Evolutionary conservation across 2,329 filamentous ascomycete species (phyloP).

Genomic region (Xylaria sp.): DNA sequence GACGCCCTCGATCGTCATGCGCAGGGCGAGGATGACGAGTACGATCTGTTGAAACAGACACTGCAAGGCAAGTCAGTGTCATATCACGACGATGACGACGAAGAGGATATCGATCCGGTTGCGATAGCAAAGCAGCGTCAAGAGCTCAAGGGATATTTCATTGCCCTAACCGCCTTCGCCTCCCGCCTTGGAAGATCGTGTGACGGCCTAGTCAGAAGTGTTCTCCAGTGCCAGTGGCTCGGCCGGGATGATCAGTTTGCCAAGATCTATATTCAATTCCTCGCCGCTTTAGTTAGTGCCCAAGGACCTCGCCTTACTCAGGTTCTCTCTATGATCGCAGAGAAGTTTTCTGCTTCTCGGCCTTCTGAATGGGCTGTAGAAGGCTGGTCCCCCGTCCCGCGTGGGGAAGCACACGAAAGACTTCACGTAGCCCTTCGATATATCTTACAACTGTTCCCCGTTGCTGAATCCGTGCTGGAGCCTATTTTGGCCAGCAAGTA

Average conservation of each 20-base stretch:
- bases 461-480: slow-evolving; percentile 76
- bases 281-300: slow-evolving; percentile 79
- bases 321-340: slow-evolving; percentile 82
- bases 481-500: slow-evolving; percentile 75
- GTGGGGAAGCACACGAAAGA: slow-evolving; percentile 74
- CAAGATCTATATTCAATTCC: slow-evolving; percentile 73
- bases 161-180: slow-evolving; percentile 70
- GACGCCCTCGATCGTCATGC: slow-evolving; percentile 67
- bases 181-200: slow-evolving; percentile 70
- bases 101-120: slow-evolving; percentile 56
- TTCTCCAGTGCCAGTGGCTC: slow-evolving; percentile 72
- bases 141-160: slow-evolving; percentile 68
- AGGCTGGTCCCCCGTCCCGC: slow-evolving; percentile 68
- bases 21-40: slow-evolving; percentile 67
- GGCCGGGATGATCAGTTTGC: slow-evolving; percentile 73
- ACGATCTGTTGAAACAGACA: slow-evolving; percentile 69
- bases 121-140: slow-evolving; percentile 52
- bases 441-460: slow-evolving; percentile 82
- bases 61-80: slow-evolving; percentile 59
- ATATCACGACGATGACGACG: slow-evolving; percentile 57
- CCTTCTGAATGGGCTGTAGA: slow-evolving; percentile 59
- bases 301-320: slow-evolving; percentile 80
- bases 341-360: slow-evolving; percentile 72
- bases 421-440: slow-evolving; percentile 81
- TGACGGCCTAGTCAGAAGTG: slow-evolving; percentile 65